Conservation (phyloP, 164 flowering plant species). For the Nymphaea thermarum region DNA sequence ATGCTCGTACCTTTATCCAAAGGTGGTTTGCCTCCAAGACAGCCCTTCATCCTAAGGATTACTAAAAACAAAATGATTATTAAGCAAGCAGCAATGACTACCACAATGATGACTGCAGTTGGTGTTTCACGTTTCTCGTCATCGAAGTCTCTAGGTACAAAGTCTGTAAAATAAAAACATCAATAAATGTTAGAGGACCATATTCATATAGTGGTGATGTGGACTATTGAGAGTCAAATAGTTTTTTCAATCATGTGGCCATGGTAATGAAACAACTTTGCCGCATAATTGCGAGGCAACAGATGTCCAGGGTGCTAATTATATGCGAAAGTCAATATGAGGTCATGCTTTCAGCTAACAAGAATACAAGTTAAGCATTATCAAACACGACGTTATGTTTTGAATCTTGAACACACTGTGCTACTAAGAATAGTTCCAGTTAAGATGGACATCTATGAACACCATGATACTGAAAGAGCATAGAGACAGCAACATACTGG, state of each 20-base stretch:
- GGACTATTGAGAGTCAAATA: neutral
- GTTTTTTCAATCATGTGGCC: neutral
- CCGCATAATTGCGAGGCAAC: neutral
- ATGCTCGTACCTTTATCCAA: constrained; percentile 11
- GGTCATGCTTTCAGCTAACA: neutral
- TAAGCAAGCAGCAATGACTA: constrained; percentile 14
- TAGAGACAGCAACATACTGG: constrained; percentile 13
- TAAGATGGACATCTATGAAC: neutral
- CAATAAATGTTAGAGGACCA: neutral
- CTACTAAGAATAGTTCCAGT: neutral
- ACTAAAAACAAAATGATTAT: constrained; percentile 15
- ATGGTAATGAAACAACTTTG: neutral
- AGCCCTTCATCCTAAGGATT: constrained; percentile 41
- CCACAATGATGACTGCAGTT: constrained; percentile 22
- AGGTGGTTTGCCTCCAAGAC: constrained; percentile 9
- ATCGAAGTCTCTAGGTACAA: constrained; percentile 1
- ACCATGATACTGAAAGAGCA: neutral
- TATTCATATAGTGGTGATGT: neutral
- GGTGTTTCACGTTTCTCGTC: constrained; percentile 8
- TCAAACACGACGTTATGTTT: no score
- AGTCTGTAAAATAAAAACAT: constrained; percentile 8
- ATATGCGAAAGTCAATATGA: neutral
- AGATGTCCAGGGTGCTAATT: neutral
- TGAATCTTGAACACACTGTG: no score
- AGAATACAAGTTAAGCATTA: no score